Evolutionary conservation across 495 filamentous ascomycete species (phyloP).

Genomic region (Hypomontagnella submonticulosa): DNA sequence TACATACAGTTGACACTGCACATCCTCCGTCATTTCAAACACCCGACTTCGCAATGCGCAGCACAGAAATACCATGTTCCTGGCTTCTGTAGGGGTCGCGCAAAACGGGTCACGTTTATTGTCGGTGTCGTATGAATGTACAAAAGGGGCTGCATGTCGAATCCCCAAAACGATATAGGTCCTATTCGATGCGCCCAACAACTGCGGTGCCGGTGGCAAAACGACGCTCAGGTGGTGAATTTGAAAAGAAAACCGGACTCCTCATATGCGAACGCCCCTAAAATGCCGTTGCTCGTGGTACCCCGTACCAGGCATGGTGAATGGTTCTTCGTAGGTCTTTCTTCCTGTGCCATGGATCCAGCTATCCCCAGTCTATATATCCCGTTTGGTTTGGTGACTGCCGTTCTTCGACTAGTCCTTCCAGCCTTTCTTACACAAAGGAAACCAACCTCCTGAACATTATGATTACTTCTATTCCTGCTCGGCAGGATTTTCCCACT

Average conservation of each 20-base stretch:
- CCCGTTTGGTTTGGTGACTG: constrained; percentile 26
- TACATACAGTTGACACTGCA: constrained; percentile 35
- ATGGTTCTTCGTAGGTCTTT: constrained; percentile 34
- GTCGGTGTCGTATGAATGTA: constrained; percentile 36
- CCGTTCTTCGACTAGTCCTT: constrained; percentile 27
- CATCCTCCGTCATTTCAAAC: constrained; percentile 30
- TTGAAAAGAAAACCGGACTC: constrained; percentile 38
- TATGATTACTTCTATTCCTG: constrained; percentile 43
- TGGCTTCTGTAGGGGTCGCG: constrained; percentile 12
- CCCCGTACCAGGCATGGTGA: constrained; percentile 39
- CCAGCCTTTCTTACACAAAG: constrained; percentile 37
- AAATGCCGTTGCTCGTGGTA: constrained; percentile 39
- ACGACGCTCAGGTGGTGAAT: constrained; percentile 20
- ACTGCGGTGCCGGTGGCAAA: constrained; percentile 16
- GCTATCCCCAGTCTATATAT: constrained; percentile 36
- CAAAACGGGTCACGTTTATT: constrained; percentile 19
- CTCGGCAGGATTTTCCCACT: constrained; percentile 65
- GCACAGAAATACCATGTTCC: constrained; percentile 11
- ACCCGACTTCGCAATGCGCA: constrained; percentile 26
- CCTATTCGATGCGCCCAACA: constrained; percentile 10
- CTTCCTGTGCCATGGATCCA: constrained; percentile 32
- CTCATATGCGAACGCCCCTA: constrained; percentile 46
- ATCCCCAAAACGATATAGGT: constrained; percentile 31
- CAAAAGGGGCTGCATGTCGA: constrained; percentile 35
- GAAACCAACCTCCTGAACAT: constrained; percentile 26